Percentiles rank a stretch among this genome's conserved stretches.
phyloP scores from a whole-genome alignment of 768 basidiomycete species.

The Suillus paluster region DNA sequence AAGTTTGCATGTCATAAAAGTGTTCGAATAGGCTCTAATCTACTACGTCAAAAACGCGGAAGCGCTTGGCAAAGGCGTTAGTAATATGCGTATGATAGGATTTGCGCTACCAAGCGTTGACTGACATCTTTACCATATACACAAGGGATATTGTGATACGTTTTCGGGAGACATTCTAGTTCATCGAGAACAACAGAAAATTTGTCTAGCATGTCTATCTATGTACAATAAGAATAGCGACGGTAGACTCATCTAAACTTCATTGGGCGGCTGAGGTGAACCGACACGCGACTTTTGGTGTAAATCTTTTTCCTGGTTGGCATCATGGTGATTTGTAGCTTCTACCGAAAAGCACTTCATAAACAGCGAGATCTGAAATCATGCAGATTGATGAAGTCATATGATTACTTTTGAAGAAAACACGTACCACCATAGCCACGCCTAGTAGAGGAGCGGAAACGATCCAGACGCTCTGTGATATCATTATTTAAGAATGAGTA shows the following conservation, averaged over 20 bases:
- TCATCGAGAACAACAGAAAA: neutral
- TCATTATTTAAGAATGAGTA: conserved; percentile 16
- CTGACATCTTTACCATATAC: neutral
- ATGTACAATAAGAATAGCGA: conserved; percentile 21
- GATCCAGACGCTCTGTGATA: conserved; percentile 68
- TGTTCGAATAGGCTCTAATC: neutral
- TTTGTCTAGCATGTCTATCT: conserved; percentile 7
- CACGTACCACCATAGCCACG: conserved; percentile 61
- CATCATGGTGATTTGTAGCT: conserved; percentile 15
- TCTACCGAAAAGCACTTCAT: conserved; percentile 32
- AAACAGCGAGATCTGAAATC: conserved; percentile 32
- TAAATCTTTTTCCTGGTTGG: conserved; percentile 24
- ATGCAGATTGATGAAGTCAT: conserved; percentile 5
- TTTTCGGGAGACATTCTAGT: neutral
- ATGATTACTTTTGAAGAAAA: neutral
- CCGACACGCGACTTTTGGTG: conserved; percentile 10
- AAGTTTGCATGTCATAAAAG: neutral
- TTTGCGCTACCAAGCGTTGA: neutral
- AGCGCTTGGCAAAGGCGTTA: neutral
- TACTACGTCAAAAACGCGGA: neutral
- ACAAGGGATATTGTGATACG: neutral
- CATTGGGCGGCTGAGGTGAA: conserved; percentile 13
- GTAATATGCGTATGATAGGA: neutral
- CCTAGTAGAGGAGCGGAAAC: conserved; percentile 73
- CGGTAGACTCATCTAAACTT: conserved; percentile 21